A percentile compares a stretch with the other conserved stretches of the same genome.
phyloP scores from a whole-genome alignment of 192 early-diverging fungal genomes.

The Podila verticillata region DNA sequence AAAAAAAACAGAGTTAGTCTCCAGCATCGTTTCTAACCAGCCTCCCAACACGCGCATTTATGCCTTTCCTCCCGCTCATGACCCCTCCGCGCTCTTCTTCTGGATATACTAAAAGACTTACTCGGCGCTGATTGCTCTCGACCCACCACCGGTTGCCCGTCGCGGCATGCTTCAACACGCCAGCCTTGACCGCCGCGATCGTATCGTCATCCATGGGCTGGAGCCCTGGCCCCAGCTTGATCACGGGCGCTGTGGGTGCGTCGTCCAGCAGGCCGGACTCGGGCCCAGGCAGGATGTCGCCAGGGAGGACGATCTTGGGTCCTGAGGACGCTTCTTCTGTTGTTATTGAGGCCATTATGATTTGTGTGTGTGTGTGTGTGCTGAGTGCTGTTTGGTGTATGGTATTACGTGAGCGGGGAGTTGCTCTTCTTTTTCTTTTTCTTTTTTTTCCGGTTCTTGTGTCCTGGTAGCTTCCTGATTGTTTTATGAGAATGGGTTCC shows the following conservation, averaged over 20 bases:
- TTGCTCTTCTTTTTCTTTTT: not conserved
- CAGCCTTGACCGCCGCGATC: constrained; percentile 77
- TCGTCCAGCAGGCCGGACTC: constrained; percentile 21
- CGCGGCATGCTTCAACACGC: constrained; percentile 67
- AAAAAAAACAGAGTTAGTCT: not conserved
- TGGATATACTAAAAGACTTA: constrained; percentile 53
- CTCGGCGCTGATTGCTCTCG: constrained; percentile 80
- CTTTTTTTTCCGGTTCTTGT: not conserved
- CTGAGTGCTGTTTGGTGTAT: not conserved
- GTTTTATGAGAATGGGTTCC: too few species aligned
- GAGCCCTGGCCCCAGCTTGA: constrained; percentile 87
- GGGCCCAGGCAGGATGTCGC: constrained; percentile 55
- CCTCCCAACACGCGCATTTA: too few species aligned
- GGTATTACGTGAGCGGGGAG: too few species aligned
- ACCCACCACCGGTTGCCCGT: constrained; percentile 80
- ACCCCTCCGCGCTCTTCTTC: too few species aligned
- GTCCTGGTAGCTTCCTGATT: too few species aligned
- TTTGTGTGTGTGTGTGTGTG: not conserved
- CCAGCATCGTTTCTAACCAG: not conserved
- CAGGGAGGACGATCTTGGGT: constrained; percentile 62
- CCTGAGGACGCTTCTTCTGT: constrained; percentile 8
- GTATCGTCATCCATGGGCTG: constrained; percentile 69
- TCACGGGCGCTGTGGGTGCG: constrained; percentile 39
- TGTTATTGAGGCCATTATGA: constrained; percentile 26
- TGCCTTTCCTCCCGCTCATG: too few species aligned